These are phyloP conservation scores for Euphorbia celastroides DNA, from an alignment of 441 rosid species.

Conservation along the genomic window DNA sequence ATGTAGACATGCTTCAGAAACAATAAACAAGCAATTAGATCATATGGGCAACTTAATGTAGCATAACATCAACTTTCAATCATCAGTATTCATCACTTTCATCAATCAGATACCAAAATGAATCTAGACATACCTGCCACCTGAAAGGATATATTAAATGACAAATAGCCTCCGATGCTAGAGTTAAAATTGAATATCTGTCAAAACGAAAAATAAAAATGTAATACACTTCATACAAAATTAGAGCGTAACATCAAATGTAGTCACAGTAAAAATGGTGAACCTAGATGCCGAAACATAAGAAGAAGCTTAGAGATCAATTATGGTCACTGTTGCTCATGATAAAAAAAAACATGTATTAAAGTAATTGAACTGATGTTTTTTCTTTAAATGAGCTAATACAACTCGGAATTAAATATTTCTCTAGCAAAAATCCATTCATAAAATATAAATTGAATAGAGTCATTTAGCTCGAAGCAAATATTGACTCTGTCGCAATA, in stretches of 20 bases:
- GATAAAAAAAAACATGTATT: not conserved
- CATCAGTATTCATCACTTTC: slow-evolving; percentile 13
- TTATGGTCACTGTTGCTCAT: not conserved
- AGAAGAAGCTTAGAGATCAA: not conserved
- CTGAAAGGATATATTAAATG: slow-evolving; percentile 97
- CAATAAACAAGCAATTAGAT: slow-evolving; percentile 56
- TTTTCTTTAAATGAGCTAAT: not conserved
- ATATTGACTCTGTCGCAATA: not conserved
- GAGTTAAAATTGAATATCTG: slow-evolving; percentile 91
- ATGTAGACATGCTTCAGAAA: slow-evolving; percentile 98
- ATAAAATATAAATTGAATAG: not conserved
- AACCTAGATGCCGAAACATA: slow-evolving; percentile 1
- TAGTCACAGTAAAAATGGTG: not conserved
- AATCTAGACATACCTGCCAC: slow-evolving; percentile 67
- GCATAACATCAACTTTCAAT: slow-evolving; percentile 15
- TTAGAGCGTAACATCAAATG: not conserved
- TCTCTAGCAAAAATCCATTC: not conserved
- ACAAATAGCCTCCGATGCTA: slow-evolving; percentile 93
- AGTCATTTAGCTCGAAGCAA: not conserved
- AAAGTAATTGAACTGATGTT: not conserved
- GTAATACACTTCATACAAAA: not conserved
- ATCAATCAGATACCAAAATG: not conserved
- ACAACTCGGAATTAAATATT: not conserved
- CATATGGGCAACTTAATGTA: slow-evolving; percentile 14
- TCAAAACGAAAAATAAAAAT: slow-evolving; percentile 11